Evolutionary conservation across 2,329 filamentous ascomycete species (phyloP).

Genomic region (Talaromyces sp.): DNA sequence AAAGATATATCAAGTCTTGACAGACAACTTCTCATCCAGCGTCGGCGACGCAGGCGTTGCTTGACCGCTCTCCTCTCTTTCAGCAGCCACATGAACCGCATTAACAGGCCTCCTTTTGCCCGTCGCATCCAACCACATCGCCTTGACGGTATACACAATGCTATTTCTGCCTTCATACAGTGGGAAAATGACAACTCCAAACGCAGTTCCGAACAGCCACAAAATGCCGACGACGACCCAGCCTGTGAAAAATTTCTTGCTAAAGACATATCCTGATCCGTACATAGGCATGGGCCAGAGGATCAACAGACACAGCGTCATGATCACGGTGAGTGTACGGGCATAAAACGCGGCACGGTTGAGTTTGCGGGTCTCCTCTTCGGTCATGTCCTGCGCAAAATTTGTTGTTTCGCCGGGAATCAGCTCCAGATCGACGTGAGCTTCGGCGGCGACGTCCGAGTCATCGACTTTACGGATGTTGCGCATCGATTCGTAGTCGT

Average conservation of each 20-base stretch:
- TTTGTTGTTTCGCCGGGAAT: slow-evolving; percentile 50
- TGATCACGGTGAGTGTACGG: slow-evolving; percentile 55
- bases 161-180: slow-evolving; percentile 73
- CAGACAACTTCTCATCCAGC: slow-evolving; percentile 44
- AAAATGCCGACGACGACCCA: slow-evolving; percentile 75
- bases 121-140: slow-evolving; percentile 60
- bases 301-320: slow-evolving; percentile 70
- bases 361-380: slow-evolving; percentile 46
- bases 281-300: slow-evolving; percentile 95
- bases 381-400: slow-evolving; percentile 33
- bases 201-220: slow-evolving; percentile 71
- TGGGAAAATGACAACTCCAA: slow-evolving; percentile 76
- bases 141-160: slow-evolving; percentile 58
- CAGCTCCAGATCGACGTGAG: slow-evolving; percentile 64
- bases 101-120: slow-evolving; percentile 32
- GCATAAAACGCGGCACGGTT: slow-evolving; percentile 55
- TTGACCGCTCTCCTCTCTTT: slow-evolving; percentile 38
- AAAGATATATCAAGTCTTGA: slow-evolving; percentile 22
- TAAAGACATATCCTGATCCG: slow-evolving; percentile 75
- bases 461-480: slow-evolving; percentile 76
- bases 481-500: slow-evolving; percentile 83
- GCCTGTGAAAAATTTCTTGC: slow-evolving; percentile 75
- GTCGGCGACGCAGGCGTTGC: slow-evolving; percentile 45
- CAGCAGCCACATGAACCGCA: slow-evolving; percentile 19
- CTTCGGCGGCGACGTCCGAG: slow-evolving; percentile 62